Base-by-base conservation (phyloP, 2,329 filamentous ascomycete species). In the Corinectria fuckeliana region DNA sequence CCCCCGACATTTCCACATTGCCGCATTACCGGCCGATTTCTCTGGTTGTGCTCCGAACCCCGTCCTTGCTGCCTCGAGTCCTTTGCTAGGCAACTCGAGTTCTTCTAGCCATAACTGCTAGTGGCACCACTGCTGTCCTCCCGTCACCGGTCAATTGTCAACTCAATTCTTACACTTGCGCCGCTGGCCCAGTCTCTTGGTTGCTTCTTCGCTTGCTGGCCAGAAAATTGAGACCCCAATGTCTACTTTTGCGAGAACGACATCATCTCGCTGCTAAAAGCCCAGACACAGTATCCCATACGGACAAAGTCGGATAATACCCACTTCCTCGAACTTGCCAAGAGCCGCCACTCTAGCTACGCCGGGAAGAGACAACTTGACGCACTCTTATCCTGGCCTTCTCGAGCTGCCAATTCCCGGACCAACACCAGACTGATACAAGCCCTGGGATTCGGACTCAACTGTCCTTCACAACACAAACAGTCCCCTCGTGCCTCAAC, bases 241-340 rank as follows among this genome's bases (percentile, higher is more conserved):
- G 14, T 20, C 30, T 11, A 25, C 11, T 10, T 9, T 34, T n/a
- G 25, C 16, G 49, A 48, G 6, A 18, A 20, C 49, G 32, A 48
- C 34, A 50, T 36, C 38, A 36, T 48, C 41, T 48, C 44, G 41
- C 44, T 38, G 36, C 34, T 50, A 45, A 54, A 14, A 50, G 32
- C 14, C 32, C 26, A 38, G 28, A 38, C 38, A 45, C 28, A 7
- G 30, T 21, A 26, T 30, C 50, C 21, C 30, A 54, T 50, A 23
- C n/a, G 42, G 56, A 41, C 39, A 45, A 26, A 54, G 45, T 18
- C n/a, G 42, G 56, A 41, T 32, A 45, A 26, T 50, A 50, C 38
- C 56, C 45, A 55, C 56, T 26, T 47, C 32, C n/a, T 44, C 28
- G 38, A 59, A 38, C 28, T 36, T 55, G 56, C 44, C 50, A 59